Percentiles rank a stretch among this genome's conserved stretches.
Evolutionary conservation across 306 rosid species (phyloP).

Genomic region (Cicer arietinum): DNA sequence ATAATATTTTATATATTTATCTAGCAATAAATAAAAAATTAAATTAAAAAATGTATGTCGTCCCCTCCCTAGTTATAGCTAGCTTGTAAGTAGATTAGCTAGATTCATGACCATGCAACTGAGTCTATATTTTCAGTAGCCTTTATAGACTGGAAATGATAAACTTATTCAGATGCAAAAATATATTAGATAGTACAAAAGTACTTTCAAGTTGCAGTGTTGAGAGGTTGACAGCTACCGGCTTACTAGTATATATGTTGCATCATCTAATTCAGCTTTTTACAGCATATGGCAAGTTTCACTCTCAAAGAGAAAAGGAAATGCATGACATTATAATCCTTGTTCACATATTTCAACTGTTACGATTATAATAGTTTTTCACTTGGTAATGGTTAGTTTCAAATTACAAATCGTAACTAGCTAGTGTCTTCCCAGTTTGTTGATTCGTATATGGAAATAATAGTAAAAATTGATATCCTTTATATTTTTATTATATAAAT

Average conservation of each 20-base stretch:
- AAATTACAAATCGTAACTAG: too few species aligned
- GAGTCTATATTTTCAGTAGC: neutral
- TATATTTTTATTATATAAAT: too few species aligned
- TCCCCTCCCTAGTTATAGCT: too few species aligned
- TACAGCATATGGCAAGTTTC: conserved; percentile 9
- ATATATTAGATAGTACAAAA: conserved; percentile 36
- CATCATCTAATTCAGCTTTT: conserved; percentile 51
- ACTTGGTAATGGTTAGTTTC: too few species aligned
- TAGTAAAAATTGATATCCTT: too few species aligned
- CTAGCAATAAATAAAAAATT: too few species aligned
- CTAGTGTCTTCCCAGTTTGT: too few species aligned
- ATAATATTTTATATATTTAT: too few species aligned
- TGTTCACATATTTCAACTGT: too few species aligned
- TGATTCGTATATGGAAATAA: too few species aligned
- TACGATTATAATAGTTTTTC: too few species aligned
- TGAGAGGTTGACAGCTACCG: conserved; percentile 30
- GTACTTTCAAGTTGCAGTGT: conserved; percentile 40
- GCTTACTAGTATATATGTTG: conserved; percentile 17
- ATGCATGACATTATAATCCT: conserved; percentile 1
- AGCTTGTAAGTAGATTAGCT: neutral
- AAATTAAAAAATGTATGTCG: too few species aligned
- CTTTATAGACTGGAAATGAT: conserved; percentile 49
- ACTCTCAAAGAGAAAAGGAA: neutral
- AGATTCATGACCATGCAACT: conserved; percentile 6
- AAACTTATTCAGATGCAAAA: conserved; percentile 32